Base-by-base conservation (phyloP, 192 early-diverging fungal species). In the Phlyctochytrium planicorne region DNA sequence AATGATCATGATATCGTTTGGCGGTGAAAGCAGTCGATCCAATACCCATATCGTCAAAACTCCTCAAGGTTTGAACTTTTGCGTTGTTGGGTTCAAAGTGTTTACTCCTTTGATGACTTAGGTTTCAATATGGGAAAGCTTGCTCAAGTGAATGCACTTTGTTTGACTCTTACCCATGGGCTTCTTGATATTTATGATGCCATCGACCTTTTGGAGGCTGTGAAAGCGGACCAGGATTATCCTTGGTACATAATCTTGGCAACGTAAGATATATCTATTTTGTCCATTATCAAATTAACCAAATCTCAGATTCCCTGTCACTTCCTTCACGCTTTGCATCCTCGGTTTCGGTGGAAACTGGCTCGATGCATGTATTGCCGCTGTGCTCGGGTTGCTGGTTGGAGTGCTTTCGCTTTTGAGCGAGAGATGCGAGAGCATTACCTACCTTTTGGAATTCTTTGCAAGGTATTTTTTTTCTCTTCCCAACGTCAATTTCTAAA, bases 71-170 rank as follows among this genome's bases (percentile, higher is more conserved):
- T 78, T 72, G 60, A 65, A 83, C 57, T 1, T 17, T 30, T 1
- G 10, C 63, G 23, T 65, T 37, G 40, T 23, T 34, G n/a, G n/a
- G n/a, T n/a, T n/a, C n/a, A n/a, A n/a, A n/a, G n/a, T n/a, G n/a
- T 29, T 29, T 25, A 20, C 60, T 3, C 32, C 34, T 35, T 62
- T 33, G 4, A 10, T 10, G 27, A 25, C 55, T 57, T 27, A 57
- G 20, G 27, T 25, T 57, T 57, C 27, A 72, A 72, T 56, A 78
- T 78, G 76, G 61, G 53, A 32, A 84, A 84, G 57, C 69, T 84
- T 3, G 59, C 75, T 2, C 68, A 62, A 52, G 75, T 84, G 47
- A 84, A 84, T 55, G 65, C 70, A 16, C 68, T 84, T 3, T 83
- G 81, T 36, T 30, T 63, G 14, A 65, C 72, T 23, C 55, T 83